Percentiles rank a stretch among this genome's conserved stretches.
phyloP scores from a whole-genome alignment of 2,329 filamentous ascomycete genomes.

The Cucurbitaria berberidis region DNA sequence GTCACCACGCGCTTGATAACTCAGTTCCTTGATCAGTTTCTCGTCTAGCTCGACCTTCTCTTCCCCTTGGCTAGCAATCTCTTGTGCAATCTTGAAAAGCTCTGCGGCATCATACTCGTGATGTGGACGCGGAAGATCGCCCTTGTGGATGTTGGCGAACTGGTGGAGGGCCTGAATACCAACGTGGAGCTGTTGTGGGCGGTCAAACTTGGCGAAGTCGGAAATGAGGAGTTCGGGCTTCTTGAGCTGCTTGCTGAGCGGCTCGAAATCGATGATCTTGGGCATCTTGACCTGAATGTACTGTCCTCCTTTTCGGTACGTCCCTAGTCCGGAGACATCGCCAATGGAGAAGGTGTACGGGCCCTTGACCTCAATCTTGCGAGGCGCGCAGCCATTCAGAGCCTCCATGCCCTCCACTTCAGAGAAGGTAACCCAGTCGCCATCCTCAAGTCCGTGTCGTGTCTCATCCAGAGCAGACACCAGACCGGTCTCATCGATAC shows the following conservation, averaged over 20 bases:
- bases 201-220: slow-evolving; percentile 97
- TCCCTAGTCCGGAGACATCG: slow-evolving; percentile 83
- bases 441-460: slow-evolving; percentile 92
- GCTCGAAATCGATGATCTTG: slow-evolving; percentile 87
- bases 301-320: slow-evolving; percentile 86
- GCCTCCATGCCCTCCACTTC: slow-evolving; percentile 92
- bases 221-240: slow-evolving; percentile 90
- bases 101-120: slow-evolving; percentile 83
- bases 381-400: slow-evolving; percentile 81
- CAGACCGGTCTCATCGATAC: slow-evolving; percentile 85
- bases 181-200: slow-evolving; percentile 87
- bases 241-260: slow-evolving; percentile 76
- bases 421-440: slow-evolving; percentile 93
- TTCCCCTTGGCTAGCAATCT: slow-evolving; percentile 68
- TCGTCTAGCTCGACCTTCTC: slow-evolving; percentile 86
- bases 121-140: slow-evolving; percentile 79
- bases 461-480: slow-evolving; percentile 95
- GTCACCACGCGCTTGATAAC: slow-evolving; percentile 92
- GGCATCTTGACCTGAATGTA: slow-evolving; percentile 99
- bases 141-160: slow-evolving; percentile 74
- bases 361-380: slow-evolving; percentile 89
- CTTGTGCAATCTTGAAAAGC: slow-evolving; percentile 75
- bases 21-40: slow-evolving; percentile 90
- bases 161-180: slow-evolving; percentile 91
- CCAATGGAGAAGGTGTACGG: slow-evolving; percentile 98